These are phyloP conservation scores for Clathrus columnatus DNA, from an alignment of 768 basidiomycete genomes.

Conservation along the genomic window DNA sequence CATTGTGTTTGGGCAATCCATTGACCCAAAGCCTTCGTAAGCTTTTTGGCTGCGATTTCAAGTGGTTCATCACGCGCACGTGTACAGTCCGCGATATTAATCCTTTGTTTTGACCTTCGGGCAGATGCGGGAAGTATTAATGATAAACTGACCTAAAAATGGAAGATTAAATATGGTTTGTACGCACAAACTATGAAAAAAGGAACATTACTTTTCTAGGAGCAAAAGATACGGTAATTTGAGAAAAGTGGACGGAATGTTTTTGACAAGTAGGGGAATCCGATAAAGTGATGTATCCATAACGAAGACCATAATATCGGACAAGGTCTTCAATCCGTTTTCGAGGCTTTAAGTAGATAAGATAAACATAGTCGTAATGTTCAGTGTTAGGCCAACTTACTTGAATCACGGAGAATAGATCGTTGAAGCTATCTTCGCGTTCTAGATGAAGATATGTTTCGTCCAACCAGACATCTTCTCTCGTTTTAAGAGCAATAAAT, in stretches of 20 bases:
- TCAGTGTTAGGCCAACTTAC: conserved; percentile 9
- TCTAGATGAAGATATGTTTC: conserved; percentile 69
- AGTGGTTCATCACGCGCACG: conserved; percentile 41
- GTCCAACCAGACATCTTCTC: conserved; percentile 70
- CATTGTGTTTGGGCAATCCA: conserved; percentile 21
- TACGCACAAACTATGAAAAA: not conserved
- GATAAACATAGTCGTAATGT: not conserved
- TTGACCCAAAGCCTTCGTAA: conserved; percentile 39
- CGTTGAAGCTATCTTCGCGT: conserved; percentile 66
- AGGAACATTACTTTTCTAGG: not conserved
- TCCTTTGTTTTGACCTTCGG: not conserved
- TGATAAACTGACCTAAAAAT: not conserved
- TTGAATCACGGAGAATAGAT: conserved; percentile 58
- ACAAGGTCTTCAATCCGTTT: conserved; percentile 70
- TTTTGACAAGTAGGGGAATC: not conserved
- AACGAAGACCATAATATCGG: conserved; percentile 31
- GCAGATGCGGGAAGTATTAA: not conserved
- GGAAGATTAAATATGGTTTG: not conserved
- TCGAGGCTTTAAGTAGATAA: conserved; percentile 41
- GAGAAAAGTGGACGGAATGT: conserved; percentile 1
- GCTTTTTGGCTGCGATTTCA: conserved; percentile 43
- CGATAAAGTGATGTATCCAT: conserved; percentile 23
- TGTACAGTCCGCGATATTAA: conserved; percentile 14
- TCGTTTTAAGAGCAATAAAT: conserved; percentile 73
- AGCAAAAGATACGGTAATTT: conserved; percentile 2